A percentile compares a stretch with the other conserved stretches of the same genome.
Evolutionary conservation across 495 filamentous ascomycete species (phyloP).

Genomic region (Xylaria curta): DNA sequence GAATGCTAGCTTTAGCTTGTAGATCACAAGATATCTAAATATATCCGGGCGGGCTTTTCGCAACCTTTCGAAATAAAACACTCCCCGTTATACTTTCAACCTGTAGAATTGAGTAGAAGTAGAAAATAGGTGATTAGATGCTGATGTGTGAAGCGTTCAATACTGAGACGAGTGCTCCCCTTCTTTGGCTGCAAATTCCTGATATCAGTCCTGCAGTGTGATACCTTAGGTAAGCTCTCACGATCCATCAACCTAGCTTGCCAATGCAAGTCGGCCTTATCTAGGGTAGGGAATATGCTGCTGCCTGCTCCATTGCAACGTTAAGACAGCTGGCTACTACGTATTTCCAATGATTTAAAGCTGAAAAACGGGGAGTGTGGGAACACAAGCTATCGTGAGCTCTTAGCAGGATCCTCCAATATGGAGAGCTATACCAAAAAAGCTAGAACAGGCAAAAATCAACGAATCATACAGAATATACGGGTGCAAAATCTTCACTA

Average conservation of each 20-base stretch:
- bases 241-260: not conserved
- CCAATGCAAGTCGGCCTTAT: not conserved
- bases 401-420: not conserved
- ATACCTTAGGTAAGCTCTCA: not conserved
- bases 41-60: not conserved
- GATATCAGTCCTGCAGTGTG: not conserved
- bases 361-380: not conserved
- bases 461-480: no score
- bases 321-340: not conserved
- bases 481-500: not conserved
- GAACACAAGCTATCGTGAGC: not conserved
- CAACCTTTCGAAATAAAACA: not conserved
- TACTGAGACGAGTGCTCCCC: not conserved
- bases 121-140: not conserved
- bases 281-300: not conserved
- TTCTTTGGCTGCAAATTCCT: no score
- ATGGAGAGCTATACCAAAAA: not conserved
- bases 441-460: not conserved
- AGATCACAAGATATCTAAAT: not conserved
- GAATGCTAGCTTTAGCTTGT: not conserved
- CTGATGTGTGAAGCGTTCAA: not conserved
- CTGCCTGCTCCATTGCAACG: not conserved
- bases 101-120: not conserved
- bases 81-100: not conserved
- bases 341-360: not conserved